Evolutionary conservation across 179 eudicot genomes (phyloP).

Genomic region (Actinidia chinensis): DNA sequence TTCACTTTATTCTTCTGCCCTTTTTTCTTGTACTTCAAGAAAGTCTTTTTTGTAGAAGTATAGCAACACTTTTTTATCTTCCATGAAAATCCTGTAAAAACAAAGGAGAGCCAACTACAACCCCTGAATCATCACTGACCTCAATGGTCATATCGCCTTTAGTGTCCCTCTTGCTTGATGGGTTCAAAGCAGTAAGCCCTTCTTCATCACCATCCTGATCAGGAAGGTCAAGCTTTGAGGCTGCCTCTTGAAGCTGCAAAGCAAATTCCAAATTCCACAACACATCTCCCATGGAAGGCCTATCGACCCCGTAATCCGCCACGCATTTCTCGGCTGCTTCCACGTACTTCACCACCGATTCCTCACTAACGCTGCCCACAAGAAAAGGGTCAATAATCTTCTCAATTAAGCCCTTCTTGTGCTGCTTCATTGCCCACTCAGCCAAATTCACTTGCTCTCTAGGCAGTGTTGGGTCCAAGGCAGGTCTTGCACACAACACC

Average conservation of each 20-base stretch:
- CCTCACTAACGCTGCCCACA: slow-evolving; percentile 45
- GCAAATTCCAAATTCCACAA: slow-evolving; percentile 90
- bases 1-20: neutral
- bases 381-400: slow-evolving; percentile 66
- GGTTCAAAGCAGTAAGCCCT: neutral
- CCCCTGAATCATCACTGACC: slow-evolving; percentile 46
- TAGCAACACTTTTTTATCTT: slow-evolving; percentile 23
- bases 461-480: slow-evolving; percentile 75
- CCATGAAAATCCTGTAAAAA: slow-evolving; percentile 40
- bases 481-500: slow-evolving; percentile 77
- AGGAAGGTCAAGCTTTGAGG: slow-evolving; percentile 26
- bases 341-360: slow-evolving; percentile 56
- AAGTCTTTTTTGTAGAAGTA: neutral
- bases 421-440: slow-evolving; percentile 80
- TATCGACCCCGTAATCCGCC: slow-evolving; percentile 80
- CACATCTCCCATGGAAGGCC: slow-evolving; percentile 95
- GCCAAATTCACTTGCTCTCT: slow-evolving; percentile 83
- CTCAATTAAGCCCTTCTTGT: slow-evolving; percentile 57
- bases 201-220: slow-evolving; percentile 32
- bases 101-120: slow-evolving; percentile 39
- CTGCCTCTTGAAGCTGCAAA: slow-evolving; percentile 70
- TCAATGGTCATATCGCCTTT: slow-evolving; percentile 14
- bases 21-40: neutral
- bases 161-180: neutral
- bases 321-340: slow-evolving; percentile 97